Evolutionary conservation across 1,284 basidiomycete genomes (phyloP).

Genomic region (Ustilago esculenta): DNA sequence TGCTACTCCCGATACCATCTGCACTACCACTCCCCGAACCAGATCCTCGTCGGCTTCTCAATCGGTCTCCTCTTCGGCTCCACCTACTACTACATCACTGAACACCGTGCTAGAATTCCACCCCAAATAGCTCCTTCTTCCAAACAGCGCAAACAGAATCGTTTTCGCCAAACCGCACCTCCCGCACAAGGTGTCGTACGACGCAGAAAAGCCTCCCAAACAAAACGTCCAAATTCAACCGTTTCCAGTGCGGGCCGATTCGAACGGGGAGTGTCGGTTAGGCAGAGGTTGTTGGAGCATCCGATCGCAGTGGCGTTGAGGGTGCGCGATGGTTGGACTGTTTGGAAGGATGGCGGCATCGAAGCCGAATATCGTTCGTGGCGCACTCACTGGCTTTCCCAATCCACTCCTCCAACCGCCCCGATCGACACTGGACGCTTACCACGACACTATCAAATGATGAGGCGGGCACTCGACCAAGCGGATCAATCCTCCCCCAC

Average conservation of each 20-base stretch:
- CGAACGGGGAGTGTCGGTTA: too few relatives aligned
- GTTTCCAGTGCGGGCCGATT: too few relatives aligned
- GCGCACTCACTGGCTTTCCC: conserved; percentile 69
- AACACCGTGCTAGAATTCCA: conserved; percentile 71
- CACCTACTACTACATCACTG: conserved; percentile 73
- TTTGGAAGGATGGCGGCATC: conserved; percentile 78
- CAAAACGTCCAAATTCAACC: too few relatives aligned
- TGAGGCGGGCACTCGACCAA: conserved; percentile 77
- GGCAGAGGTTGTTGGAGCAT: conserved; percentile 72
- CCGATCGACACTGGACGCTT: conserved; percentile 16
- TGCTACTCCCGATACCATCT: conserved; percentile 83
- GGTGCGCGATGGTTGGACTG: conserved; percentile 80
- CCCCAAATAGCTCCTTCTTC: too few relatives aligned
- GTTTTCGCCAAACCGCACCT: too few relatives aligned
- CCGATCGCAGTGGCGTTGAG: conserved; percentile 75
- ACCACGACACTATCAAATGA: conserved; percentile 68
- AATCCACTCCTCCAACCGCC: conserved; percentile 41
- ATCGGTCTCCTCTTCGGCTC: conserved; percentile 75
- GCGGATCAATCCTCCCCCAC: conserved; percentile 78
- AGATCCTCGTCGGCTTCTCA: conserved; percentile 78
- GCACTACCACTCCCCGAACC: conserved; percentile 77
- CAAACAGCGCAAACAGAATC: too few relatives aligned
- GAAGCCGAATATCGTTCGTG: conserved; percentile 76
- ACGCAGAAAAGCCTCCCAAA: conserved; percentile 20
- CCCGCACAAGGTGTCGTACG: background rate